phyloP scores from a whole-genome alignment of 495 filamentous ascomycete genomes.

The Penicillium argentinense region DNA sequence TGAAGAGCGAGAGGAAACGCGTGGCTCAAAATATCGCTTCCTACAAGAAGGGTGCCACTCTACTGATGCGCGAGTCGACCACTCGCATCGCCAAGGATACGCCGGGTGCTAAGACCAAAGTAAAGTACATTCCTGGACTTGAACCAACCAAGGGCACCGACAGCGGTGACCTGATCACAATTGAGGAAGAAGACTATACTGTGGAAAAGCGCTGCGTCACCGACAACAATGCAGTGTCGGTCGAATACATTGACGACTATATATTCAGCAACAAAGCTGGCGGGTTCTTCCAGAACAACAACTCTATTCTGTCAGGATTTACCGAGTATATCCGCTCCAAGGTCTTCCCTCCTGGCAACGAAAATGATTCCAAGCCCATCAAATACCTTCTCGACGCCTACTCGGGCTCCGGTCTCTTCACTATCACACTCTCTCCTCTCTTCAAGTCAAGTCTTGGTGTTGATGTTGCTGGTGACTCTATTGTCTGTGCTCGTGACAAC shows the following conservation, averaged over 20 bases:
- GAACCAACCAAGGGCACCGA: slow-evolving; percentile 21
- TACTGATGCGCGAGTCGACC: slow-evolving; percentile 86
- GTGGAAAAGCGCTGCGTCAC: slow-evolving; percentile 86
- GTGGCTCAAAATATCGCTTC: slow-evolving; percentile 66
- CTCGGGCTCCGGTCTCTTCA: slow-evolving; percentile 95
- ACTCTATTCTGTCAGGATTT: slow-evolving; percentile 90
- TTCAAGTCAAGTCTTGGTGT: slow-evolving; percentile 71
- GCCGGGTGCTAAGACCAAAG: slow-evolving; percentile 12
- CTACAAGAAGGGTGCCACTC: slow-evolving; percentile 80
- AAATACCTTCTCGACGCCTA: slow-evolving; percentile 94
- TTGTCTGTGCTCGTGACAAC: slow-evolving; percentile 72
- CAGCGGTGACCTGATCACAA: slow-evolving; percentile 36
- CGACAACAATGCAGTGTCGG: slow-evolving; percentile 72
- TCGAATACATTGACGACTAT: slow-evolving; percentile 85
- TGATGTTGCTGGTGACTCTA: slow-evolving; percentile 69
- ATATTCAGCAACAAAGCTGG: slow-evolving; percentile 87
- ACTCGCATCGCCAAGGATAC: slow-evolving; percentile 58
- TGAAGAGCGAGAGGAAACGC: slow-evolving; percentile 69
- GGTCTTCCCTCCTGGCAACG: slow-evolving; percentile 53
- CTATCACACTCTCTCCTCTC: slow-evolving; percentile 81
- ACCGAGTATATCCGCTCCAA: slow-evolving; percentile 86
- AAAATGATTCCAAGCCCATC: slow-evolving; percentile 47
- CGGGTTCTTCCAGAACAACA: slow-evolving; percentile 99
- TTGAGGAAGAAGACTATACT: slow-evolving; percentile 48
- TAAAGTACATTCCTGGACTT: slow-evolving; percentile 15